Evolutionary conservation across 345 rosid species (phyloP), one percentile per base, ranked within the genome.

Genomic region (Pistacia vera): DNA sequence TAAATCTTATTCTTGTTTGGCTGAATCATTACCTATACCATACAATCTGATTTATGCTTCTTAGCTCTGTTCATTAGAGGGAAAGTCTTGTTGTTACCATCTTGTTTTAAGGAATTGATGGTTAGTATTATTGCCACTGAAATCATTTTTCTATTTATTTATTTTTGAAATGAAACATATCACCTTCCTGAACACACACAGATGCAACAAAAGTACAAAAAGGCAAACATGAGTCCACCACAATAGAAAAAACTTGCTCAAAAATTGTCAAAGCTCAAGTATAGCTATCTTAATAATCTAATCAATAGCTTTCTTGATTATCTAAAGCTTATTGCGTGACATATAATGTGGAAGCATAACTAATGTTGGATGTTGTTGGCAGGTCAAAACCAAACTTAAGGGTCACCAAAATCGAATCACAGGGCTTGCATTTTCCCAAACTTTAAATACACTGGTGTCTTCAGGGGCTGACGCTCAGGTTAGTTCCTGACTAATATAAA

Each of bases 391-490:
- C 68, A 91, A 90, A 77, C 82, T 93, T 65, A 93, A 86, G 85
- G 98, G 98, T 52, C 97, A 91, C 77, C 90, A 89, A 82, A 91
- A 86, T 70, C 84, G 90, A 81, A 88, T 91, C 66, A 91, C 95
- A 20, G 95, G 98, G 33, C 91, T 93, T 78, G 97, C 95, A 30
- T 93, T 93, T 85, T 91, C 98, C 66, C 85, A 85, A 74, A 77
- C 58, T 77, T 74, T 91, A 60, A 91, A 91, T 68, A 81, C 88
- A 25, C 89, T 93, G 46, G 90, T 93, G 60, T 93, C 97, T 38
- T 91, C 94, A 9, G 97, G 98, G 65, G 95, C 98, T 79, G 98
- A 93, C 83, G 88, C 97, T 13, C 93, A 91, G 93, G 98, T 89
- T 55, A 70, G 75, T 59, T 22, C n/a, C 13, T 52, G 55, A 38